phyloP scores from a whole-genome alignment of 1,284 basidiomycete species.

The Tranzscheliella williamsii region DNA sequence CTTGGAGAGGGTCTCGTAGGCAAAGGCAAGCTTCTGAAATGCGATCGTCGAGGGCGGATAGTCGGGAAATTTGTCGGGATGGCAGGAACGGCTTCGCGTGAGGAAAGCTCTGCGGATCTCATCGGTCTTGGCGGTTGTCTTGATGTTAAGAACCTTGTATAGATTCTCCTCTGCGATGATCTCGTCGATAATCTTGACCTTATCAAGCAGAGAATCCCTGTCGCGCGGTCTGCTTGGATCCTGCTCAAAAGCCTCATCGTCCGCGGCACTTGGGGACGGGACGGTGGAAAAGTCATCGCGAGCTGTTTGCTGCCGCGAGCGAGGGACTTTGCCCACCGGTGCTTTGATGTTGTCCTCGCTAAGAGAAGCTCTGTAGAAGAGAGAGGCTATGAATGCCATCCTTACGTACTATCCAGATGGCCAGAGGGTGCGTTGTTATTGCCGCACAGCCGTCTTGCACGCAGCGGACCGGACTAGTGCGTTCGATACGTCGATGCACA shows the following conservation, averaged over 20 bases:
- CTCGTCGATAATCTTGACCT: slow-evolving; percentile 39
- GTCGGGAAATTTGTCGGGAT: slow-evolving; percentile 82
- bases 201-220: slow-evolving; percentile 13
- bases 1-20: slow-evolving; percentile 77
- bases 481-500: too few species aligned
- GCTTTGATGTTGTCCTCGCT: slow-evolving; percentile 30
- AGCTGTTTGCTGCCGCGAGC: not conserved
- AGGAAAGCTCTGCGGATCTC: slow-evolving; percentile 77
- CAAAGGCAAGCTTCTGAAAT: slow-evolving; percentile 81
- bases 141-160: slow-evolving; percentile 73
- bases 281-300: not conserved
- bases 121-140: slow-evolving; percentile 67
- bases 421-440: too few species aligned
- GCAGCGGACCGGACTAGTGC: too few species aligned
- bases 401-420: too few species aligned
- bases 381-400: slow-evolving; percentile 35
- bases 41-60: slow-evolving; percentile 75
- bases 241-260: not conserved
- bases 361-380: slow-evolving; percentile 34
- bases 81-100: slow-evolving; percentile 73
- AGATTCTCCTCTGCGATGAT: slow-evolving; percentile 64
- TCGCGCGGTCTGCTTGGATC: slow-evolving; percentile 1
- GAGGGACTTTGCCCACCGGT: slow-evolving; percentile 28
- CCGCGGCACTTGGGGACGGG: not conserved
- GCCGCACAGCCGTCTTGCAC: too few species aligned